Evolutionary conservation across 352 stramenopile genomes (phyloP).

Genomic region (Globisporangium polare): DNA sequence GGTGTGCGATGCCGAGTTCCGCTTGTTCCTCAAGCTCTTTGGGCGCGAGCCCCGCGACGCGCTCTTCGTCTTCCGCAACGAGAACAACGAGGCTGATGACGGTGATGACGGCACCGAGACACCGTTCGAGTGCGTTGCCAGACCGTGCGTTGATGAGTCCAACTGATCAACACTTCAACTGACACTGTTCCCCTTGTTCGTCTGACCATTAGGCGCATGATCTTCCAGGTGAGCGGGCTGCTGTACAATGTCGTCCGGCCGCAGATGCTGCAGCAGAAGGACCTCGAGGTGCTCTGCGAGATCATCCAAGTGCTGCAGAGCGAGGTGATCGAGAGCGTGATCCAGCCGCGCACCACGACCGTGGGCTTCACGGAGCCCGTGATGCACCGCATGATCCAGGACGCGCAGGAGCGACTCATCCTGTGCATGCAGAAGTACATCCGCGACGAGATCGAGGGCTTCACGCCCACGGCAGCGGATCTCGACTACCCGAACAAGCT

Average conservation of each 20-base stretch:
- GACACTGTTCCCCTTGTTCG: neutral
- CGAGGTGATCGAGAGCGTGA: slow-evolving; percentile 71
- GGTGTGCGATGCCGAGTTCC: slow-evolving; percentile 73
- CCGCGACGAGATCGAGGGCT: slow-evolving; percentile 79
- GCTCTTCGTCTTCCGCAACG: slow-evolving; percentile 42
- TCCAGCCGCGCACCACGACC: slow-evolving; percentile 45
- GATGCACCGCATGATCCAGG: slow-evolving; percentile 82
- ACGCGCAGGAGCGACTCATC: slow-evolving; percentile 79
- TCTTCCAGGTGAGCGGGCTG: slow-evolving; percentile 70
- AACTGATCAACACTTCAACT: neutral
- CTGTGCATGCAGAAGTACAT: slow-evolving; percentile 84
- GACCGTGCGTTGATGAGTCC: neutral
- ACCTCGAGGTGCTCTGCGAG: slow-evolving; percentile 75
- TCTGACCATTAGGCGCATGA: slow-evolving; percentile 40
- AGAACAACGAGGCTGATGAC: slow-evolving; percentile 25
- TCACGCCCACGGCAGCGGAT: slow-evolving; percentile 43
- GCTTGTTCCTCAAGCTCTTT: slow-evolving; percentile 72
- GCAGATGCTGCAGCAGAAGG: slow-evolving; percentile 65
- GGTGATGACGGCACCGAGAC: slow-evolving; percentile 46
- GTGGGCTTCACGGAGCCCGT: slow-evolving; percentile 64
- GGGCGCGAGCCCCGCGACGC: slow-evolving; percentile 48
- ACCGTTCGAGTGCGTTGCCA: slow-evolving; percentile 58
- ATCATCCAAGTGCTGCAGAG: slow-evolving; percentile 72
- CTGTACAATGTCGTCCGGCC: slow-evolving; percentile 73
- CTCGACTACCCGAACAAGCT: slow-evolving; percentile 78